A percentile compares a stretch with the other conserved stretches of the same genome.
These are phyloP conservation scores for Phytophthora palmivora DNA, from an alignment of 352 stramenopile genomes.

Conservation along the genomic window DNA sequence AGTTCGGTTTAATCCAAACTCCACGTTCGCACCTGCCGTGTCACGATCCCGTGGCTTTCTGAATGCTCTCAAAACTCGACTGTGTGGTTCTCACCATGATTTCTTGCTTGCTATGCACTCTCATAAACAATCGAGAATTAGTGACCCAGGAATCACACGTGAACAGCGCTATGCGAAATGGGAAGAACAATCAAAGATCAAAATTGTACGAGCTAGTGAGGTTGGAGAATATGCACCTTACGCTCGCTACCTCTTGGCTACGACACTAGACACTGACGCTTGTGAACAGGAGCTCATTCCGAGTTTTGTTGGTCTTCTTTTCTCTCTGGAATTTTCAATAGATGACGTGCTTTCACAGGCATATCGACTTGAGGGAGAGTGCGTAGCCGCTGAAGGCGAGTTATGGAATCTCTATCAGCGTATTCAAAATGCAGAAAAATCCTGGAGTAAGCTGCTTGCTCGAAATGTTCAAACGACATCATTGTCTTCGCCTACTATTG, in stretches of 20 bases:
- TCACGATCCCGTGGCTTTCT: slow-evolving; percentile 60
- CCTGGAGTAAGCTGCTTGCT: slow-evolving; percentile 9
- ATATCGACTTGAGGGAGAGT: slow-evolving; percentile 48
- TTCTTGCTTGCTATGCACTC: slow-evolving; percentile 3
- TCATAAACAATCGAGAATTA: neutral
- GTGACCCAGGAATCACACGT: neutral
- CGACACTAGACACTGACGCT: slow-evolving; percentile 54
- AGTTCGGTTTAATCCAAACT: slow-evolving; percentile 58
- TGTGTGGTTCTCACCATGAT: slow-evolving; percentile 23
- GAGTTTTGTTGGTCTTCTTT: slow-evolving; percentile 68
- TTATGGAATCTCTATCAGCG: slow-evolving; percentile 46
- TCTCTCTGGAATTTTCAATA: slow-evolving; percentile 50
- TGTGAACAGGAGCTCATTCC: slow-evolving; percentile 55
- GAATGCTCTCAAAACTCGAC: slow-evolving; percentile 61
- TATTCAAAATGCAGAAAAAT: slow-evolving; percentile 31
- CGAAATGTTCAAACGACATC: slow-evolving; percentile 1
- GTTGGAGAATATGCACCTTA: slow-evolving; percentile 58
- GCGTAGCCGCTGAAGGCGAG: slow-evolving; percentile 38
- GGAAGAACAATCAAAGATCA: slow-evolving; percentile 4
- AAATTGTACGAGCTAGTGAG: slow-evolving; percentile 8
- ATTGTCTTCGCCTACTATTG: neutral
- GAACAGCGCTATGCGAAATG: slow-evolving; percentile 12
- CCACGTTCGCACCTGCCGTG: slow-evolving; percentile 49
- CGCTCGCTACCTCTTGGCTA: slow-evolving; percentile 50
- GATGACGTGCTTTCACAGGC: slow-evolving; percentile 47